phyloP scores from a whole-genome alignment of 495 filamentous ascomycete genomes.

The Recurvomyces mirabilis region DNA sequence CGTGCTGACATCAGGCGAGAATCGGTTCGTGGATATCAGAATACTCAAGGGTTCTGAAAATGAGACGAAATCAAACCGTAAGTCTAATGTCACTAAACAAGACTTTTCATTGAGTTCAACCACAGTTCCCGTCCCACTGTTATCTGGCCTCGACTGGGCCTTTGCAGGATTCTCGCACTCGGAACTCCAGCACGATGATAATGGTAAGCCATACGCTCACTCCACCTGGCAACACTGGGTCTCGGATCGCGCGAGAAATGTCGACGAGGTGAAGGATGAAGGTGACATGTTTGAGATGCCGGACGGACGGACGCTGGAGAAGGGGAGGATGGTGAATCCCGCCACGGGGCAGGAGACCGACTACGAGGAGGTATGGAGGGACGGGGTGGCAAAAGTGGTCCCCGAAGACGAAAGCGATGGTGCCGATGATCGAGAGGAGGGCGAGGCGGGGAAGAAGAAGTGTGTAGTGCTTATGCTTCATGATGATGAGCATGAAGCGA shows the following conservation, averaged over 20 bases:
- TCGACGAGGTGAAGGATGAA: constrained; percentile 34
- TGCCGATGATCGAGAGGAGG: too few species aligned
- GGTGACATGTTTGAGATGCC: constrained; percentile 37
- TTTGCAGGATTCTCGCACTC: constrained; percentile 39
- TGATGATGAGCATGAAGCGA: constrained; percentile 20
- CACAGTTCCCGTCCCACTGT: constrained; percentile 4
- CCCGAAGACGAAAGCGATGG: constrained; percentile 7
- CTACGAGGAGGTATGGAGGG: constrained; percentile 46
- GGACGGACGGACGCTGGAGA: constrained; percentile 39
- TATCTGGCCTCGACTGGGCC: constrained; percentile 35
- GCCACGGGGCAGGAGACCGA: constrained; percentile 30
- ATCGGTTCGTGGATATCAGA: constrained; percentile 43
- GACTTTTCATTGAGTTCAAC: neutral
- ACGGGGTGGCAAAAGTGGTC: constrained; percentile 17
- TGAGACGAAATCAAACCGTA: neutral
- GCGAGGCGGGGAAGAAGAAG: constrained; percentile 11
- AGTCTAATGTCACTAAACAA: constrained; percentile 1
- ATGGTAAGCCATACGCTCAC: constrained; percentile 15
- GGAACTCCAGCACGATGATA: constrained; percentile 1
- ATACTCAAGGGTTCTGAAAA: constrained; percentile 19
- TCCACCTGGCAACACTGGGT: constrained; percentile 44
- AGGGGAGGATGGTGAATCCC: constrained; percentile 39
- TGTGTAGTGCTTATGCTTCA: constrained; percentile 15
- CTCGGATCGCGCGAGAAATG: constrained; percentile 31
- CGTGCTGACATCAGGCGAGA: constrained; percentile 37